Base-by-base conservation (phyloP, 2,329 filamentous ascomycete species). In the Pseudopyricularia cyperi region DNA sequence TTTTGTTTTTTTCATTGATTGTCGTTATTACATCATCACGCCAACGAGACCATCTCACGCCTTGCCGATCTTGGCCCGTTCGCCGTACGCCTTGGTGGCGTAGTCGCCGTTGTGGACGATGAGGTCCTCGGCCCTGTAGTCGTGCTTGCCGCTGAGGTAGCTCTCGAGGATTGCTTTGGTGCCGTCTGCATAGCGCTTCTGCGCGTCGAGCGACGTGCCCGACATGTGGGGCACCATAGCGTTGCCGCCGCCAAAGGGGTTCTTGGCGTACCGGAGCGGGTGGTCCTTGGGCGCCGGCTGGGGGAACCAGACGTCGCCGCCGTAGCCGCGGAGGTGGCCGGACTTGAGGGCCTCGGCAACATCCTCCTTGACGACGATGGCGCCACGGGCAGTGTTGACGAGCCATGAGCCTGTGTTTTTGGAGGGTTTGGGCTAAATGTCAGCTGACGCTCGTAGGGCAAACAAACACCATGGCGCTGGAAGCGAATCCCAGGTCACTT, bases 221-320 rank as follows among this genome's bases (percentile, higher is more conserved):
- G 89, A 95, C 89, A 97, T 95, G 82, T 97, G 93, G 53, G 93
- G 89, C 55, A 96, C 90, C 87, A 93, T 98, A 73, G 90, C 93
- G 74, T 97, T 97, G 66, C 93, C 93, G 65, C 91, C 93, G 61
- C 90, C 91, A 77, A 88, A 95, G 67, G 87, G 87, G 80, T 91
- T 93, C 80, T 90, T 85, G 68, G 88, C 91, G 68, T 84, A 87
- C 68, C 93, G 89, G 64, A 98, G 87, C 55, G 83, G 81, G 79
- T 98, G 93, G 66, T 96, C 90, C 71, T 82, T 80, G 65, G 90
- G 90, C 22, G 93, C 93, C 62, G 93, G 93, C 79, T 98, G 93
- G 57, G 90, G 90, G 88, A 89, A 95, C 91, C 91, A 97, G 63
- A 93, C 87, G 61, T 93, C 87, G 64, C 87, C 87, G 58, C 80